Evolutionary conservation across 805 yeast species (phyloP).

Genomic region (Metschnikowia amazonensis): DNA sequence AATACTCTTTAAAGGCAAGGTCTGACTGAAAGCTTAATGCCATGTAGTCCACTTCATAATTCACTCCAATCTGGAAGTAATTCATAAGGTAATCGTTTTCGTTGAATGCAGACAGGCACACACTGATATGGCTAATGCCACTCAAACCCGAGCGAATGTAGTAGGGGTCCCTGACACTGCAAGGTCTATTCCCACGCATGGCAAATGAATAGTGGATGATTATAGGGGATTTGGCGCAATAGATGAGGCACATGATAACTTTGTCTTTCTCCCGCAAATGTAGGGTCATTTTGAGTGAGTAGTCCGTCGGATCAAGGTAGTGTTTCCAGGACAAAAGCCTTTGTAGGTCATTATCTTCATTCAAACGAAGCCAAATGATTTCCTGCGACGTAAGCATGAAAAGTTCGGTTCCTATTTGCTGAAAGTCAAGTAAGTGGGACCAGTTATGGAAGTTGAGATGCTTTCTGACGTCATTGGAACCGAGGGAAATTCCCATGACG

Average conservation of each 20-base stretch:
- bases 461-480: neutral
- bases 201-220: slow-evolving; percentile 34
- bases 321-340: slow-evolving; percentile 74
- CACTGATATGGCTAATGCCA: neutral
- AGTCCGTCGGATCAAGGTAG: slow-evolving; percentile 51
- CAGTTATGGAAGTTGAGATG: slow-evolving; percentile 14
- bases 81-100: slow-evolving; percentile 1
- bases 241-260: slow-evolving; percentile 18
- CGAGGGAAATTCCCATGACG: slow-evolving; percentile 1
- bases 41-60: neutral
- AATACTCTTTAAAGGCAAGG: neutral
- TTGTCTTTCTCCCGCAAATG: slow-evolving; percentile 16
- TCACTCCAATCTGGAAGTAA: neutral
- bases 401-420: slow-evolving; percentile 24
- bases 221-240: slow-evolving; percentile 30
- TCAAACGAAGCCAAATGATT: slow-evolving; percentile 48
- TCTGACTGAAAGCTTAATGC: neutral
- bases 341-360: slow-evolving; percentile 25
- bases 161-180: slow-evolving; percentile 37
- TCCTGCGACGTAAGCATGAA: slow-evolving; percentile 66
- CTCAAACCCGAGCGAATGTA: slow-evolving; percentile 5
- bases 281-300: slow-evolving; percentile 39
- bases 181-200: slow-evolving; percentile 30
- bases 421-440: slow-evolving; percentile 16
- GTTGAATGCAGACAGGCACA: slow-evolving; percentile 1